Base-by-base conservation (phyloP, 129 eudicot genomes). In the Tanacetum coccineum region DNA sequence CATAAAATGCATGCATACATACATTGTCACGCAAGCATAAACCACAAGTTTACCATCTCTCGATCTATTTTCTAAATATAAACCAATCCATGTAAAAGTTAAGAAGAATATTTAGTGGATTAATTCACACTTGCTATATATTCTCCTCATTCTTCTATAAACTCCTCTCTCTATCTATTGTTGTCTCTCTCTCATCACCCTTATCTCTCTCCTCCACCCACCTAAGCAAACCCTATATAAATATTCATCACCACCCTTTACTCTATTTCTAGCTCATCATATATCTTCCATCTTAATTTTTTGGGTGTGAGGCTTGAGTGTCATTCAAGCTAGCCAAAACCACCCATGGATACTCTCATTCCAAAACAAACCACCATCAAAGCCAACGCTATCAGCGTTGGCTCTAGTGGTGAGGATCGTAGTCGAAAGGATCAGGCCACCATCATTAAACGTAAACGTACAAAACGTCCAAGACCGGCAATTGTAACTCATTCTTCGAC, bases 401-500 rank as follows among this genome's bases (percentile, higher is more conserved):
- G 2, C 11, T 32, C 39, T 9, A 32, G 14, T 22, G 26, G 66
- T 39, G 76, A 72, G 13, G 72, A 62, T 14, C 48, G 17, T 44
- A 45, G 3, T 62, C 54, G 64, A 0, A 70, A 58, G 4, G 76
- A 76, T 54, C 55, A 30, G 55, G 67, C 66, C 61, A 76, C 13
- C 13, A 67, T 81, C 55, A 60, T 66, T 14, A 94, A 89, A 67
- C 85, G 99, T 44, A 94, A 89, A 74, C 84, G 97, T 59, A 94
- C 97, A 52, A 94, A 94, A 58, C 78, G 99, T 19, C 95, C 75
- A 28, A 77, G 93, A 51, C 88, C 74, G 20, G 15, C 81, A 61
- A 66, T 76, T 66, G 14, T 73, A 6, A 21, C 86, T 25, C 64
- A 51, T 50, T 64, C 79, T 50, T 68, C 80, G 42, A 42, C 80